Evolutionary conservation across 139 green algal genomes (phyloP).

Genomic region (Chlamydomonas applanata): DNA sequence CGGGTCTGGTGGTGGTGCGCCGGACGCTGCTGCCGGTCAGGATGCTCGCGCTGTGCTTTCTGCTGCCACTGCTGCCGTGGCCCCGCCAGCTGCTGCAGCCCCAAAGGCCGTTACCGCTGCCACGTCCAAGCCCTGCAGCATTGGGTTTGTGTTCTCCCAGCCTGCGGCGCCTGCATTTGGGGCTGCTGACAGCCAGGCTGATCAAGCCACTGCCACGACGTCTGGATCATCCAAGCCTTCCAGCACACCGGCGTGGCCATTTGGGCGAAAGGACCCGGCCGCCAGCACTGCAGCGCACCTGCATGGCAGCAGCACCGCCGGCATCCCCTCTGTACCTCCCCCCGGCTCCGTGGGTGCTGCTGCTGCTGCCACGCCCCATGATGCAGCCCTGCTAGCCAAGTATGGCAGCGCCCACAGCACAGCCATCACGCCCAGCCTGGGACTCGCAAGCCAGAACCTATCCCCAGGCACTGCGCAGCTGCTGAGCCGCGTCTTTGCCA

Average conservation of each 20-base stretch:
- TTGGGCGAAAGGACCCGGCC: not conserved
- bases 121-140: not conserved
- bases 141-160: not conserved
- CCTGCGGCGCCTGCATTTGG: no score
- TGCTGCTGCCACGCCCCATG: not conserved
- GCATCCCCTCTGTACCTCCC: not conserved
- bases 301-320: not conserved
- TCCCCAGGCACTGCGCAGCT: not conserved
- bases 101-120: not conserved
- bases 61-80: not conserved
- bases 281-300: not conserved
- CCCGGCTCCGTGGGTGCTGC: not conserved
- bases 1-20: not conserved
- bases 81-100: not conserved
- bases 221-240: not conserved
- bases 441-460: not conserved
- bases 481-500: conserved; percentile 11
- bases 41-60: not conserved
- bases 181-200: no score
- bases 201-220: no score
- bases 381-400: not conserved
- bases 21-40: not conserved
- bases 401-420: not conserved
- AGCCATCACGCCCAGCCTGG: not conserved
- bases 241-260: conserved; percentile 7